These are phyloP conservation scores for Trichocladium uniseriatum DNA, from an alignment of 495 filamentous ascomycete genomes.

Conservation along the genomic window DNA sequence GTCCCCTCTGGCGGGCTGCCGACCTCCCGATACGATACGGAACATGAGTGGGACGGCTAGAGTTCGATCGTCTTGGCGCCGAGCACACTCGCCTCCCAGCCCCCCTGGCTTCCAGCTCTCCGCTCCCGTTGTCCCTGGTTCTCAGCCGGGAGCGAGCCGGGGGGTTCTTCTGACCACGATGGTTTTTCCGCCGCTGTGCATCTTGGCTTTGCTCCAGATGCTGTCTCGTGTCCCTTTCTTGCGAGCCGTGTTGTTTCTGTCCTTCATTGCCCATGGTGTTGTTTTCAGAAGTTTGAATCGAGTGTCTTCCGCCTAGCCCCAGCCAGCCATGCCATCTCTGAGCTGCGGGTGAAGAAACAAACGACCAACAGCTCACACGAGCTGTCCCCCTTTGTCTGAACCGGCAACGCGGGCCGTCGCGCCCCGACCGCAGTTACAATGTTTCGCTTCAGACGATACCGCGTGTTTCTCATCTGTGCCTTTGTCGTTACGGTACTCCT, in stretches of 20 bases:
- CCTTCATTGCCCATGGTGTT: neutral
- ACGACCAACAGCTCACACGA: neutral
- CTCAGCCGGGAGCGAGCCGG: neutral
- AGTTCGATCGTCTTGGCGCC: too few relatives aligned
- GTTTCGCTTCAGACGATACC: conserved; percentile 70
- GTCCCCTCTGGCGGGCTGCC: too few relatives aligned
- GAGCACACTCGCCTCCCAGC: too few relatives aligned
- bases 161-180: neutral
- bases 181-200: neutral
- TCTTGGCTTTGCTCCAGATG: neutral
- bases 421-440: conserved; percentile 30
- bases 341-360: neutral
- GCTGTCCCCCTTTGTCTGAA: neutral
- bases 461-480: conserved; percentile 62
- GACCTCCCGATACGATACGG: too few relatives aligned
- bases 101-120: too few relatives aligned
- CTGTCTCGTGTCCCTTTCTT: neutral
- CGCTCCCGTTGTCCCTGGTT: too few relatives aligned
- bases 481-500: conserved; percentile 54
- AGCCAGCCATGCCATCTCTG: conserved; percentile 3
- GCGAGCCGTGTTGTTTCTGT: neutral
- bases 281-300: neutral
- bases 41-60: too few relatives aligned
- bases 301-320: neutral
- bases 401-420: too few relatives aligned